Base-by-base conservation (phyloP, 2,329 filamentous ascomycete species). In the Eurotiales sp. region DNA sequence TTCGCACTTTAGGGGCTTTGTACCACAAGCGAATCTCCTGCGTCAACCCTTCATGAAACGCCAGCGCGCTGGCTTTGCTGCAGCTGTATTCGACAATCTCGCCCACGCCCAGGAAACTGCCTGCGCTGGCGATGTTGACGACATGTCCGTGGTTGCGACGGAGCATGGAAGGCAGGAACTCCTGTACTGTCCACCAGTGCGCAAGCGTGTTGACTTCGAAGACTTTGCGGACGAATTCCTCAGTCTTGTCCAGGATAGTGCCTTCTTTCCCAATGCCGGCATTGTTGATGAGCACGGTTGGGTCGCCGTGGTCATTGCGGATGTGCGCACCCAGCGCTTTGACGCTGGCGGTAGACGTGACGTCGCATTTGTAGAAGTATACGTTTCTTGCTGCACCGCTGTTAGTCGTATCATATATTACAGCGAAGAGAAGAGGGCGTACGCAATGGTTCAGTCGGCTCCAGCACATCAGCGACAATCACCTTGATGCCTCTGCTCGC, bases 51-150 rank as follows among this genome's bases (percentile, higher is more conserved):
- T 82, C 79, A 55, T 82, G 77, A 62, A 82, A 79, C 3, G 74
- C 69, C 37, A 81, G 61, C 0, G 77, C 76, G 21, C 72, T 77
- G 0, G 73, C 73, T 61, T 82, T 82, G 42, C 74, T 75, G 46
- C 71, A 71, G 37, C 68, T 71, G 61, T 82, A 83, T 55, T 80
- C 77, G 8, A 74, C 74, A 55, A 82, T 75, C 25, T 76, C 72
- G 1, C 69, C 72, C 3, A 75, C 56, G 0, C 67, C 66, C 4
- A 78, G 52, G 58, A 77, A 81, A 30, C 74, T 76, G 8, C 77
- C 77, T 59, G 76, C 69, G 52, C 75, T 79, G 2, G 80, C 79
- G 12, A 83, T 70, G 0, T 78, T 80, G 10, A 84, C 70, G 25
- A 83, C 68, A 55, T 83, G 80, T 2, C 80, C 81, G 56, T 79